Base-by-base conservation (phyloP, 192 early-diverging fungal genomes). In the Entrophospora sp. region DNA sequence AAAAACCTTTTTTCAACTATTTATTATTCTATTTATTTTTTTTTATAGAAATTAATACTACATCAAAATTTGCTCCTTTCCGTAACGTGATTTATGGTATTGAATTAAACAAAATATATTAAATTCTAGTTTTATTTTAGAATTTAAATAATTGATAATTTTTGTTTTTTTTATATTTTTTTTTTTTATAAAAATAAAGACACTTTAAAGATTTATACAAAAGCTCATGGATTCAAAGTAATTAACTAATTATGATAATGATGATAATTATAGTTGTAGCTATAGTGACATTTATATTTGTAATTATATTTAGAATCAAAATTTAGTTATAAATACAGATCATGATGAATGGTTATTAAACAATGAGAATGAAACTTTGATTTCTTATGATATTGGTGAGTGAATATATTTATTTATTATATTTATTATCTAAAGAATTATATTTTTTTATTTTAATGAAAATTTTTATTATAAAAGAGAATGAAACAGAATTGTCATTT, bases 271-370 rank as follows among this genome's bases (percentile, higher is more conserved):
- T 53, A 53, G 28, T 56, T 75, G 40, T n/a, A n/a, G n/a, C n/a
- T n/a, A n/a, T n/a, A 71, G 69, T 45, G 57, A 64, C 5, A 52
- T 66, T 9, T 45, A 69, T 74, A 68, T 66, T 67, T 32, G 18
- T 70, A n/a, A n/a, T 53, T 62, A 16, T 77, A 22, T 24, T 34
- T 64, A 91, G 83, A 85, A 90, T 14, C 82, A 83, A 71, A 91
- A 92, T 71, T 77, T 95, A 48, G 87, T 91, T 44, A 93, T 95
- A 71, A 95, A 95, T 68, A 69, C 90, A 44, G 91, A 91, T 27
- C 77, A 92, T 52, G 83, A 85, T 44, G 81, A 81, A 14, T 79
- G 76, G 62, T 78, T 92, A 61, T 74, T 88, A 5, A 68, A 69
- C 25, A 79, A 89, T 66, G 78, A 83, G 35, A 68, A 72, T 14